Evolutionary conservation across 2,329 filamentous ascomycete genomes (phyloP), one percentile per base, ranked within the genome.

Genomic region (Aspergillus carbonarius): DNA sequence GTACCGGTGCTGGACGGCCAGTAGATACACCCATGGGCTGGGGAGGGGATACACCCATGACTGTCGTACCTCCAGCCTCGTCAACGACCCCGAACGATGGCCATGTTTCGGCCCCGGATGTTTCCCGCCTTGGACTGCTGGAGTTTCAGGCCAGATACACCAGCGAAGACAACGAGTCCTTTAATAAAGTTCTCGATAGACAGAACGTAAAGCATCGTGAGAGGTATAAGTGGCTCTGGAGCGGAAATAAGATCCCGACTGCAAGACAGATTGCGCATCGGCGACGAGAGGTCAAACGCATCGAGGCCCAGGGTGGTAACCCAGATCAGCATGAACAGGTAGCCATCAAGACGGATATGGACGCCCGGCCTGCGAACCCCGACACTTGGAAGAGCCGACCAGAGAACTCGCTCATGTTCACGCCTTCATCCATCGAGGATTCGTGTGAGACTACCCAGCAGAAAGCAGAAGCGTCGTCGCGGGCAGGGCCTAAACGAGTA

Each of bases 111-210:
- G 82, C 32, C 2, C 80, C 91, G 17, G 88, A 96, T 71, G 86
- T 76, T 2, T 72, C 88, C 42, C 88, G 88, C 66, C 86, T 98
- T 81, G 92, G 89, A 60, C 82, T 99, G 1, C 86, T 88, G 54
- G 85, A 88, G 1, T 99, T 97, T 69, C 95, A 99, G 71, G 84
- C 90, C 3, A 93, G 91, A 66, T 98, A 97, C 77, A 99, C 93
- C 1, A 96, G 92, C 70, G 95, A 99, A 75, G 95, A 99, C 73
- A 98, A 98, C 71, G 95, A 97, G 72, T 96, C 91, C 67, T 98
- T 99, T 79, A 96, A 96, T 75, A 89, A 88, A 67, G 82, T 99
- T 1, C 80, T 98, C 27, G 95, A 99, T 77, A 90, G 88, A 69
- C 92, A 97, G 70, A 99, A 97, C 70, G 83, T 88, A 61, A 93